Base-by-base conservation (phyloP, 768 basidiomycete species). In the Boletus reticuloceps region DNA sequence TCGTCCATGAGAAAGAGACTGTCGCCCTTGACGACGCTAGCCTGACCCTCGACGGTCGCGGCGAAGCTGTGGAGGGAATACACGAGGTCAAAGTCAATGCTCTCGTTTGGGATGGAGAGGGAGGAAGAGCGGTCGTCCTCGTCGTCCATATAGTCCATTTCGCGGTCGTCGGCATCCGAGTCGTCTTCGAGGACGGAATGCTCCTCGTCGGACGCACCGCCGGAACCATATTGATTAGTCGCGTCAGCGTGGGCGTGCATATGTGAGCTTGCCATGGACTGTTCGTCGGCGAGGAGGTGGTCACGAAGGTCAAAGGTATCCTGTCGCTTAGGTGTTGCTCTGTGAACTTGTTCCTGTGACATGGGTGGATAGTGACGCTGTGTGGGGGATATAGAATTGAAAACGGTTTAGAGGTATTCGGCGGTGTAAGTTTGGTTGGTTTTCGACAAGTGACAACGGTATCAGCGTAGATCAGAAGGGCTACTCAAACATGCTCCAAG, bases 21-120 rank as follows among this genome's bases (percentile, higher is more conserved):
- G 78, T 99, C 96, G 25, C 97, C 97, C 73, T 98, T 98, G 72
- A 97, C 92, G 60, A 99, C 97, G 61, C 91, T 97, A 3, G 97
- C 97, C 74, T 99, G 97, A 25, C 97, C 97, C 66, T 98, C 96
- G 36, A 98, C 95, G 0, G 97, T 98, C 0, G 97, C 97, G 5
- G 94, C 89, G 71, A 98, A 98, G 62, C 90, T 95, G 69, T 96
- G 95, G 29, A 98, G 79, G n/a, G 89, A 87, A 64, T 94, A 94
- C 20, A 96, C 91, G 64, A 93, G 79, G 72, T 91, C 91, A 68
- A 93, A 95, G 79, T 95, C 91, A 66, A 95, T 95, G 56, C 88
- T 89, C 69, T 93, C 91, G 70, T 92, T 91, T 11, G 91, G 91
- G 57, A 93, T 91, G 36, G 89, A 92, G 34, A 93, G 82, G 10